Evolutionary conservation across 1,284 basidiomycete genomes (phyloP).

Genomic region (Pseudozyma thailandica): DNA sequence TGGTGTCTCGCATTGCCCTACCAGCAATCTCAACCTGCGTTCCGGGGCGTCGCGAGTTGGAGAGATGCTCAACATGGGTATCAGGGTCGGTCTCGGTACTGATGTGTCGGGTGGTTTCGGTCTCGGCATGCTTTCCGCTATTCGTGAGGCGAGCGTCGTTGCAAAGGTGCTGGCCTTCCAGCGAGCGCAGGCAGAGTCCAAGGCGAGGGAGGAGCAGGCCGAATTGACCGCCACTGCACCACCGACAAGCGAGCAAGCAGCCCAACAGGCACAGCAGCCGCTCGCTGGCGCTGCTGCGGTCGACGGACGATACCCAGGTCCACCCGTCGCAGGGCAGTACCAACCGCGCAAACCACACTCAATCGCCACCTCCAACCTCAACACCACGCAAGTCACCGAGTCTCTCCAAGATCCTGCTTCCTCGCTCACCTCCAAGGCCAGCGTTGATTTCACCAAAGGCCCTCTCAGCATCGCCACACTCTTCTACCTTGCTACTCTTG

Average conservation of each 20-base stretch:
- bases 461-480: conserved; percentile 81
- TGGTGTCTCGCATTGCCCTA: conserved; percentile 91
- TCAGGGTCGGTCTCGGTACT: conserved; percentile 86
- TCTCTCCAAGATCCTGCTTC: conserved; percentile 36
- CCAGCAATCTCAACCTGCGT: conserved; percentile 84
- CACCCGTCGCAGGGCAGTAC: conserved; percentile 46
- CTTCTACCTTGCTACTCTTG: conserved; percentile 88
- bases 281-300: conserved; percentile 27
- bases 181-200: conserved; percentile 35
- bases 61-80: conserved; percentile 80
- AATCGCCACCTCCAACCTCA: conserved; percentile 43
- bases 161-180: conserved; percentile 76
- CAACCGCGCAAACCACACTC: conserved; percentile 38
- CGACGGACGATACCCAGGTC: conserved; percentile 44
- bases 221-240: conserved; percentile 16
- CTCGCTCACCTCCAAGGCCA: conserved; percentile 18
- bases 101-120: conserved; percentile 91
- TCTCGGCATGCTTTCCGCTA: conserved; percentile 82
- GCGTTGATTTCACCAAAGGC: conserved; percentile 72
- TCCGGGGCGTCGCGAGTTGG: conserved; percentile 85
- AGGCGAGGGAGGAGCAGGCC: conserved; percentile 35
- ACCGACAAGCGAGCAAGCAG: conserved; percentile 25
- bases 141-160: conserved; percentile 84
- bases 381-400: conserved; percentile 16
- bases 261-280: conserved; percentile 22